A percentile compares a stretch with the other conserved stretches of the same genome.
phyloP scores from a whole-genome alignment of 1,284 basidiomycete genomes.

The Rhodotorula sp. region DNA sequence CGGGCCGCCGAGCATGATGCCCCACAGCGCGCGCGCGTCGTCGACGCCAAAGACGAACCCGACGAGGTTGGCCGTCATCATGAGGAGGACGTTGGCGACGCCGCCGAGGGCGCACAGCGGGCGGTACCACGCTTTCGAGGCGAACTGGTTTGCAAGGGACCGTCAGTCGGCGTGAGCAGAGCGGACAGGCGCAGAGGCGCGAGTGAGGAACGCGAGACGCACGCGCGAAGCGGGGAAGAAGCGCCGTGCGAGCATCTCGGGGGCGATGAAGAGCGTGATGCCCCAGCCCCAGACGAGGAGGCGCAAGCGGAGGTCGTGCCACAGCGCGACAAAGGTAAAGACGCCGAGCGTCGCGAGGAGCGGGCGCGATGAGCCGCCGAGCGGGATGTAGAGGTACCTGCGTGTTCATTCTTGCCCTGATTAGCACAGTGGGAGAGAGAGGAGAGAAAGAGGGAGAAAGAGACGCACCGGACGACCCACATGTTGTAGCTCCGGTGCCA shows the following conservation, averaged over 20 bases:
- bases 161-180: neutral
- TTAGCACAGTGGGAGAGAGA: neutral
- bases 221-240: conserved; percentile 39
- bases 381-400: conserved; percentile 92
- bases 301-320: conserved; percentile 90
- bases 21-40: conserved; percentile 70
- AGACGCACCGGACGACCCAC: conserved; percentile 78
- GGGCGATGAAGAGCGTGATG: conserved; percentile 83
- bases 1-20: conserved; percentile 65
- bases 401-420: too few relatives aligned
- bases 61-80: conserved; percentile 92
- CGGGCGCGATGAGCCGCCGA: conserved; percentile 72
- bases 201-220: neutral
- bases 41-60: conserved; percentile 92
- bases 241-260: conserved; percentile 69
- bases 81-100: conserved; percentile 80
- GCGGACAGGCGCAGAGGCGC: neutral
- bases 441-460: conserved; percentile 11
- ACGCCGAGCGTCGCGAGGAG: conserved; percentile 73
- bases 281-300: conserved; percentile 98
- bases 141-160: conserved; percentile 60
- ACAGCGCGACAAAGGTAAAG: conserved; percentile 97
- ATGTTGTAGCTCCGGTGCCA: conserved; percentile 98
- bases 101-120: conserved; percentile 83
- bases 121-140: conserved; percentile 72